A percentile compares a stretch with the other conserved stretches of the same genome.
These are phyloP conservation scores for Fraxinus baroniana DNA, from an alignment of 305 asterid genomes.

Conservation along the genomic window DNA sequence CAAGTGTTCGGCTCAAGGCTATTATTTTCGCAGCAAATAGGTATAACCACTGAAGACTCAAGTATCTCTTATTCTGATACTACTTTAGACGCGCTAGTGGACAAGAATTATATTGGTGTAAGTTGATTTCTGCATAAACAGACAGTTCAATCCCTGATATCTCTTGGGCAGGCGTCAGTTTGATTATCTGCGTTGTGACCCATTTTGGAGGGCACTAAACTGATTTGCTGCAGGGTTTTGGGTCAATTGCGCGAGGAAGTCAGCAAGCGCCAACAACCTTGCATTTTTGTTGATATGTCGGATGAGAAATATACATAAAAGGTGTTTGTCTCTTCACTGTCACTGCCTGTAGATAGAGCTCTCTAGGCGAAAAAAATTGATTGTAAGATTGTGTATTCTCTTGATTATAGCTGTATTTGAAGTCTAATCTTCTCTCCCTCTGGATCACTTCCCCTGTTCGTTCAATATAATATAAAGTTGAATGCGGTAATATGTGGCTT, in stretches of 20 bases:
- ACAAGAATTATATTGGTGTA: neutral
- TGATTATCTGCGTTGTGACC: neutral
- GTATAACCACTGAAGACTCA: neutral
- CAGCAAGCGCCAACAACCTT: neutral
- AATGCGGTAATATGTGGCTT: neutral
- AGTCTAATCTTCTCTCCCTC: neutral
- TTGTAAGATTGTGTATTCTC: neutral
- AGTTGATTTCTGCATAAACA: neutral
- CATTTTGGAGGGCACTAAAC: neutral
- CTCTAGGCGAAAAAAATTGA: neutral
- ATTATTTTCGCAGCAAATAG: neutral
- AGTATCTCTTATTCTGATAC: neutral
- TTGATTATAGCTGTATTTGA: constrained; percentile 4
- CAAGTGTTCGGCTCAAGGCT: neutral
- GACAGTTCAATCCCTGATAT: neutral
- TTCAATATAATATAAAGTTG: neutral
- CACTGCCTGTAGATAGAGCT: neutral
- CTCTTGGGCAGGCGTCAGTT: neutral
- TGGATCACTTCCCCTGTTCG: neutral
- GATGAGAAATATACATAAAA: neutral
- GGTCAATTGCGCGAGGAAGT: neutral
- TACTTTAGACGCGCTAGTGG: neutral
- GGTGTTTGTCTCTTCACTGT: neutral
- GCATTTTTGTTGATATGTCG: neutral
- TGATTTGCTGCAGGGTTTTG: neutral